Evolutionary conservation across 2,329 filamentous ascomycete genomes (phyloP).

Genomic region (Colletotrichum endophyticum): DNA sequence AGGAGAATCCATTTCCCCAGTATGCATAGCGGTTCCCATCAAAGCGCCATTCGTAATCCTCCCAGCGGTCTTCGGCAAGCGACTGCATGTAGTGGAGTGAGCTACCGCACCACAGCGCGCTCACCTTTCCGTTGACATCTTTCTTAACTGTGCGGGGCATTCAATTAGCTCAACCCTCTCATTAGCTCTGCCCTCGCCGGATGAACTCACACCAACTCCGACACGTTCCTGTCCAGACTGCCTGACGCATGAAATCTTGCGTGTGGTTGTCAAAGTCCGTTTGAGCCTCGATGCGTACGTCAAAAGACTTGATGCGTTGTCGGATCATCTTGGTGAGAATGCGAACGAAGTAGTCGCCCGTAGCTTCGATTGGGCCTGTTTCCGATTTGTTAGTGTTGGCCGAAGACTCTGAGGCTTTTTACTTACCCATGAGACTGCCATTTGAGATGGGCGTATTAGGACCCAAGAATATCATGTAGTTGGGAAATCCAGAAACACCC

Average conservation of each 20-base stretch:
- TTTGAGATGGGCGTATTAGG: background rate
- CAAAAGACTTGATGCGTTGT: background rate
- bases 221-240: background rate
- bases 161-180: background rate
- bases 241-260: background rate
- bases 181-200: background rate
- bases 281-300: background rate
- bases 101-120: background rate
- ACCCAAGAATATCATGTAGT: background rate
- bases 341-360: background rate
- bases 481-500: background rate
- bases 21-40: background rate
- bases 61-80: background rate
- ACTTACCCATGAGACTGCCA: background rate
- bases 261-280: background rate
- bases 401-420: background rate
- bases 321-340: background rate
- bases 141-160: background rate
- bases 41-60: background rate
- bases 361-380: background rate
- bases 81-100: background rate
- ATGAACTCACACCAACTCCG: background rate
- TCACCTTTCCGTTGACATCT: background rate
- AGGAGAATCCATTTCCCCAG: background rate
- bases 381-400: too few species aligned